Base-by-base conservation (phyloP, 176 grass and related monocot species). In the Pontederia paniculata region DNA sequence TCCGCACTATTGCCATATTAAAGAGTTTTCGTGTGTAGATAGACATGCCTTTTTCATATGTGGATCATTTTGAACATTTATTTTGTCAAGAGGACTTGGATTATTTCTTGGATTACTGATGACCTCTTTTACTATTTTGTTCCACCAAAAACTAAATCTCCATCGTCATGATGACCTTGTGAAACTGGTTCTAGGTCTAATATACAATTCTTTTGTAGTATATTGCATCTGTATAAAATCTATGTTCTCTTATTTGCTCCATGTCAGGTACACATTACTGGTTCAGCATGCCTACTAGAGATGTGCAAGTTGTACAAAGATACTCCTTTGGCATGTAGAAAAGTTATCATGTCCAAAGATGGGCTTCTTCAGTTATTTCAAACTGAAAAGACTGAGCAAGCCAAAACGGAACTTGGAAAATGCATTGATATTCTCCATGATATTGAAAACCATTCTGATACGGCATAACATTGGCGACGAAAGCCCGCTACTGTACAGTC, bases 321-420 rank as follows among this genome's bases (percentile, higher is more conserved):
- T 63, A 75, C 86, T 12, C 80, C 91, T 23, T 78, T 80, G 60
- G 44, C 54, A 66, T 43, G 69, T 23, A 89, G 73, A 79, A 86
- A 71, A 73, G 74, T 76, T 45, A 59, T 74, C 56, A 58, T 63
- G 66, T 90, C 89, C 25, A 57, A 73, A 57, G 80, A 67, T 65
- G 82, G 86, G 57, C 67, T 97, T 41, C 14, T 55, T 49, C 73
- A 73, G 52, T 83, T 97, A 21, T 81, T 71, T 2, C 66, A 78
- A 18, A 64, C 71, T 9, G 91, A 84, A 77, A 97, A 96, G 77
- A 85, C 73, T 44, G 91, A 79, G 21, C 91, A 90, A 72, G 91
- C 86, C 9, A 97, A 97, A 72, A 31, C 83, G 21, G 50, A 79
- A 55, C 68, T 90, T 50, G 66, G 76, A 65, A 75, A 90, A 79